Conservation (phyloP, 768 basidiomycete genomes). For the Pisolithus marmoratus region DNA sequence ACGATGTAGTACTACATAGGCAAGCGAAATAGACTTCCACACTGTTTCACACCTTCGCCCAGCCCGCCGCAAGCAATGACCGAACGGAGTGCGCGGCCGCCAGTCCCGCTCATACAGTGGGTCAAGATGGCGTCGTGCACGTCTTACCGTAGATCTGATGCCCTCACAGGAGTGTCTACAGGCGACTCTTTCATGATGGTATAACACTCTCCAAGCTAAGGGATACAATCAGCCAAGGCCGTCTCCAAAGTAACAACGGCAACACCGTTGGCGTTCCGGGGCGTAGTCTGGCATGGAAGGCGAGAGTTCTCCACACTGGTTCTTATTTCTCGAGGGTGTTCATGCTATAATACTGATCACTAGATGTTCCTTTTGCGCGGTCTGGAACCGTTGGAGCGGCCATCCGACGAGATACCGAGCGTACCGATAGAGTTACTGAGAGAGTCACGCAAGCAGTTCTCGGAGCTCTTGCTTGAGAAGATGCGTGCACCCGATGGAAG, state of each 20-base stretch:
- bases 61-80: background rate
- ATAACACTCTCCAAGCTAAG: conserved; percentile 56
- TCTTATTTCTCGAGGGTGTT: conserved; percentile 12
- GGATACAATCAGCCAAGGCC: conserved; percentile 59
- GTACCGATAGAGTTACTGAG: conserved; percentile 40
- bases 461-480: conserved; percentile 53
- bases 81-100: conserved; percentile 10
- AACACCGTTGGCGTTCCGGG: conserved; percentile 49
- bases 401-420: conserved; percentile 33
- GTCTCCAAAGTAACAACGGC: conserved; percentile 37
- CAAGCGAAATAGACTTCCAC: background rate
- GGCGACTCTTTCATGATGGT: conserved; percentile 46
- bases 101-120: conserved; percentile 19
- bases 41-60: background rate
- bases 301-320: conserved; percentile 10
- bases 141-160: background rate
- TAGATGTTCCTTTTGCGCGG: conserved; percentile 66
- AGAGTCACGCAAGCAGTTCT: conserved; percentile 50
- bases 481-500: conserved; percentile 85
- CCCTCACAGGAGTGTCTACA: conserved; percentile 34
- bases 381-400: conserved; percentile 53
- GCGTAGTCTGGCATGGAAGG: conserved; percentile 88
- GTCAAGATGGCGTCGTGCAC: conserved; percentile 6
- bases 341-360: conserved; percentile 11
- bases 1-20: background rate